These are phyloP conservation scores for Flaveria trinervia DNA, from an alignment of 129 eudicot species.

Conservation along the genomic window DNA sequence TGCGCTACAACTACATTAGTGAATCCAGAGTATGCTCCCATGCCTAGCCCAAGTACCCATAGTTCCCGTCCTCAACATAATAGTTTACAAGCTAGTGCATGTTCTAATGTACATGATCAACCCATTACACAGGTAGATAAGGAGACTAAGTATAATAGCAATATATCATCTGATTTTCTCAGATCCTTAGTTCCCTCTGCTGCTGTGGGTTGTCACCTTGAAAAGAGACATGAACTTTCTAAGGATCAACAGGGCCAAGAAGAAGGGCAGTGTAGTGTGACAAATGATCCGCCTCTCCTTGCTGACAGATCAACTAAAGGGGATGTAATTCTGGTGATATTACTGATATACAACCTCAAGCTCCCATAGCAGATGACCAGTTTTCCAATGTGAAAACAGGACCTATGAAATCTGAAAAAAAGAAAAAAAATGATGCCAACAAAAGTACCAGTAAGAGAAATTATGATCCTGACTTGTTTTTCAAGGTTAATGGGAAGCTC, in stretches of 20 bases:
- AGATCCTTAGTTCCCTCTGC: constrained; percentile 9
- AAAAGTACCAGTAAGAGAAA: constrained; percentile 67
- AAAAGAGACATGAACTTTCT: constrained; percentile 30
- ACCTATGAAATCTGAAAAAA: constrained; percentile 51
- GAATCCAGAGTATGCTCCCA: constrained; percentile 70
- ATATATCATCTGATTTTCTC: constrained; percentile 34
- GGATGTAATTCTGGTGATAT: constrained; percentile 32
- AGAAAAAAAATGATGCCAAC: constrained; percentile 51
- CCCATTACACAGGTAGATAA: constrained; percentile 33
- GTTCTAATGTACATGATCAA: constrained; percentile 13
- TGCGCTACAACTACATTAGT: constrained; percentile 73
- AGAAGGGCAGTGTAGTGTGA: constrained; percentile 28
- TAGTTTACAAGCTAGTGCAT: background rate
- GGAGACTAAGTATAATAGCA: constrained; percentile 27
- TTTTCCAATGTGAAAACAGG: constrained; percentile 50
- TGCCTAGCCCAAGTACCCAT: constrained; percentile 65
- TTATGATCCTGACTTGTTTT: constrained; percentile 79
- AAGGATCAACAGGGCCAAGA: constrained; percentile 33
- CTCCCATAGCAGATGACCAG: constrained; percentile 41
- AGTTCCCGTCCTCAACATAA: constrained; percentile 36
- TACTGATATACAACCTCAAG: constrained; percentile 48
- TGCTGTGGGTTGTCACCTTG: constrained; percentile 18
- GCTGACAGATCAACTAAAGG: constrained; percentile 48
- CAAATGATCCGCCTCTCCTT: constrained; percentile 38
- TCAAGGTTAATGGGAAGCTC: constrained; percentile 92